These are phyloP conservation scores for Neoascochyta sp. DNA, from an alignment of 2,329 filamentous ascomycete species.

Conservation along the genomic window DNA sequence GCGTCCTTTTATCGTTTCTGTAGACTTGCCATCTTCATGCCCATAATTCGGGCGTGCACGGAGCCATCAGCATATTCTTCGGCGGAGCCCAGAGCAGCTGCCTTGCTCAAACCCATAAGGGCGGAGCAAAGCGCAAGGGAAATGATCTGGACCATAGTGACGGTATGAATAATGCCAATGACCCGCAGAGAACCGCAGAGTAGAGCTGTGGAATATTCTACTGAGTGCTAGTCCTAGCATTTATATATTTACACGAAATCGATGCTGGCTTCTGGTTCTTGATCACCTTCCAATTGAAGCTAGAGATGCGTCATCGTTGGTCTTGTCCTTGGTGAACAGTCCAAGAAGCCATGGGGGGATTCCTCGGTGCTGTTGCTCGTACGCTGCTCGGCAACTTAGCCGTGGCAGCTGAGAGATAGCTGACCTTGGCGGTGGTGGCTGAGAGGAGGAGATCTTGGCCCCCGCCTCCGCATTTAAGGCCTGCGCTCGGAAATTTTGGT, in stretches of 20 bases:
- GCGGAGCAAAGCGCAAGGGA: constrained; percentile 16
- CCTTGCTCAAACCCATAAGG: constrained; percentile 18
- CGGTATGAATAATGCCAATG: neutral
- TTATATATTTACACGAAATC: neutral
- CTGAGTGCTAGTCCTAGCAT: neutral
- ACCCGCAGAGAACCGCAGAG: constrained; percentile 1
- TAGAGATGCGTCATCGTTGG: constrained; percentile 4
- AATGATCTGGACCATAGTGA: constrained; percentile 13
- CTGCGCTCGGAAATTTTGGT: too few species aligned
- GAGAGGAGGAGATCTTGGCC: constrained; percentile 5
- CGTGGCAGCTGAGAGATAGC: constrained; percentile 10
- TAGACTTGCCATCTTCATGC: constrained; percentile 26
- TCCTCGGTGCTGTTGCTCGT: constrained; percentile 3
- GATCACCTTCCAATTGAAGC: constrained; percentile 6
- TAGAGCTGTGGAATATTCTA: neutral
- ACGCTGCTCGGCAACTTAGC: too few species aligned
- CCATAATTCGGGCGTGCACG: constrained; percentile 35
- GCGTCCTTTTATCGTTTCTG: neutral
- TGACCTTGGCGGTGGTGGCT: constrained; percentile 13
- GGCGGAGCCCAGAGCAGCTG: constrained; percentile 20
- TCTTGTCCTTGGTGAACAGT: constrained; percentile 7
- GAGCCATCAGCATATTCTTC: constrained; percentile 35
- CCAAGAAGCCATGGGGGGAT: constrained; percentile 4
- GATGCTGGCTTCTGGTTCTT: too few species aligned
- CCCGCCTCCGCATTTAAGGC: constrained; percentile 1